Evolutionary conservation across 2,329 filamentous ascomycete genomes (phyloP).

Genomic region (Hymenoscyphus infarciens): DNA sequence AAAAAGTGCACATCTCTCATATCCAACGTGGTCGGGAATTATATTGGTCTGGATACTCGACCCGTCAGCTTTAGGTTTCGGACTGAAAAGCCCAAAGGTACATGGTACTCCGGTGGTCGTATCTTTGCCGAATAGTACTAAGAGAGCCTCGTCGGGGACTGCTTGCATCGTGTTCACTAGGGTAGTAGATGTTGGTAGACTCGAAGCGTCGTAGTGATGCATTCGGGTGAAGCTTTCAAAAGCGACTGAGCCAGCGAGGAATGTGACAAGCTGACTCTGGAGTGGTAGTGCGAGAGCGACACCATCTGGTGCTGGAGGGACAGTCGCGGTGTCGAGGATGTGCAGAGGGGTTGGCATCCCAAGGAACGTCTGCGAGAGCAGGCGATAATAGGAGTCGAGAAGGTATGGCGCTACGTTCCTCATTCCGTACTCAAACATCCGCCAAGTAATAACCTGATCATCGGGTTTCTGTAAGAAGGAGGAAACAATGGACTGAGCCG

Average conservation of each 20-base stretch:
- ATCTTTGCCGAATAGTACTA: neutral
- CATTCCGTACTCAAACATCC: neutral
- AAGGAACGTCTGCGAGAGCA: neutral
- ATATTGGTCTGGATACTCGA: constrained; percentile 1
- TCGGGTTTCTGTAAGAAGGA: neutral
- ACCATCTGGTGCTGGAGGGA: neutral
- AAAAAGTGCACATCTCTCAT: constrained; percentile 5
- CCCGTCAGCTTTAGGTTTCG: neutral
- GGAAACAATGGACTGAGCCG: neutral
- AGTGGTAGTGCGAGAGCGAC: neutral
- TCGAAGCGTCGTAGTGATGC: neutral
- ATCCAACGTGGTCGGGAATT: neutral
- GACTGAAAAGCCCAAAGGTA: neutral
- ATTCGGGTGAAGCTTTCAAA: neutral
- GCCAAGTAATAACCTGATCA: constrained; percentile 1
- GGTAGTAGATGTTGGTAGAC: neutral
- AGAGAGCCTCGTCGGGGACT: neutral
- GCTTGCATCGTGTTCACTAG: neutral
- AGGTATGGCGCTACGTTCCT: constrained; percentile 4
- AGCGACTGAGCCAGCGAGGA: constrained; percentile 3
- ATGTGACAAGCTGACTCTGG: constrained; percentile 4
- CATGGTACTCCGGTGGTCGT: neutral
- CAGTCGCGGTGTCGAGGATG: neutral
- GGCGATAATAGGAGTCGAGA: constrained; percentile 5
- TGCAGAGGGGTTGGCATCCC: neutral